phyloP scores from a whole-genome alignment of 768 basidiomycete genomes.

The Phallus indusiatus region DNA sequence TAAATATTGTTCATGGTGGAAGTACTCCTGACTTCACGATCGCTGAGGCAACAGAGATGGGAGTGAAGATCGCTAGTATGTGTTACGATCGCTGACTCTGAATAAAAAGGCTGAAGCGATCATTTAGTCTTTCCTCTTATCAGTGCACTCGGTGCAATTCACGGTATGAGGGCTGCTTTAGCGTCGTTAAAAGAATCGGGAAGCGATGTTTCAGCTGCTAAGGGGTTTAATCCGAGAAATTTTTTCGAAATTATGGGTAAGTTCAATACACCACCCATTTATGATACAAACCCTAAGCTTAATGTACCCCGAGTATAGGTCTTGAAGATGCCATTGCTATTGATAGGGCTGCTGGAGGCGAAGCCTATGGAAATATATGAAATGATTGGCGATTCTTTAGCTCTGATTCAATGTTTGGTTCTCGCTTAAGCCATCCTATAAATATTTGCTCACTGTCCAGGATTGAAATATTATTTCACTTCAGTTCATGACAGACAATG shows the following conservation, averaged over 20 bases:
- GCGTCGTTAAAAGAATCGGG: conserved; percentile 65
- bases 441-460: too few relatives aligned
- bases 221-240: conserved; percentile 65
- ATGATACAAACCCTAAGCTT: conserved; percentile 1
- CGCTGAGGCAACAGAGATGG: conserved; percentile 54
- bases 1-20: conserved; percentile 75
- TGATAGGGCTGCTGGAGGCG: conserved; percentile 49
- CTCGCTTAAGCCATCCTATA: too few relatives aligned
- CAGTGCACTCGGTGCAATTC: conserved; percentile 66
- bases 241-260: conserved; percentile 65
- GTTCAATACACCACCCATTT: not conserved
- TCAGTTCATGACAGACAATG: too few relatives aligned
- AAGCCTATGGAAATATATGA: conserved; percentile 44
- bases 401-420: not conserved
- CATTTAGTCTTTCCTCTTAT: conserved; percentile 60
- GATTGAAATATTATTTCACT: too few relatives aligned
- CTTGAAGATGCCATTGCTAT: conserved; percentile 43
- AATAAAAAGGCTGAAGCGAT: not conserved
- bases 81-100: conserved; percentile 4
- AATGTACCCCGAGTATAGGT: conserved; percentile 24
- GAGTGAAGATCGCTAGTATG: conserved; percentile 72
- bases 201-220: conserved; percentile 50
- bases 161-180: conserved; percentile 67
- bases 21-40: conserved; percentile 66
- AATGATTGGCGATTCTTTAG: not conserved